These are phyloP conservation scores for Thelonectria discophora DNA, from an alignment of 2,329 filamentous ascomycete genomes.

Conservation along the genomic window DNA sequence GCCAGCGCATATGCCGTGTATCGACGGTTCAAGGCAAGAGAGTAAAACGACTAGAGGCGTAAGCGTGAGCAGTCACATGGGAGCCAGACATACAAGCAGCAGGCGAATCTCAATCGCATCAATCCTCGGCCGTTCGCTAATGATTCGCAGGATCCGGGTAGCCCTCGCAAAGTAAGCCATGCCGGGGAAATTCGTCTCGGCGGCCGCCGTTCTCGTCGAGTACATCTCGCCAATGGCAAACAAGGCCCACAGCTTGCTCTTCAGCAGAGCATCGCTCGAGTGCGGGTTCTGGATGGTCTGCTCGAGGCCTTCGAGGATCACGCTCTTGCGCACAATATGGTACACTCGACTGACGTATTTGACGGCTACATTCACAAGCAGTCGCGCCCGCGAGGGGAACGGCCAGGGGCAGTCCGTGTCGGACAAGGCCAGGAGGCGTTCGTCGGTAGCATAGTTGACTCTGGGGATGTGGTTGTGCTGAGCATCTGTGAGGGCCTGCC, in stretches of 20 bases:
- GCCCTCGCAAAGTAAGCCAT: conserved; percentile 54
- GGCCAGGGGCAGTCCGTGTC: conserved; percentile 50
- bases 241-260: conserved; percentile 54
- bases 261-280: conserved; percentile 45
- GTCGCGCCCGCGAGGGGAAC: conserved; percentile 43
- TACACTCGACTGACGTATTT: conserved; percentile 52
- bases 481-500: conserved; percentile 46
- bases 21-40: conserved; percentile 54
- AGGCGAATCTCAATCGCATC: conserved; percentile 55
- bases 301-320: conserved; percentile 49
- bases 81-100: conserved; percentile 50
- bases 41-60: conserved; percentile 52
- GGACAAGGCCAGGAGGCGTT: conserved; percentile 39
- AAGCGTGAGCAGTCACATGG: not conserved
- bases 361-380: conserved; percentile 50
- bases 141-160: conserved; percentile 49
- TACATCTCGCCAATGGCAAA: conserved; percentile 59
- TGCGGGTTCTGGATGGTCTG: conserved; percentile 48
- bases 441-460: conserved; percentile 47
- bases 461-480: conserved; percentile 46
- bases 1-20: conserved; percentile 55
- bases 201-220: conserved; percentile 49
- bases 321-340: conserved; percentile 52
- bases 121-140: conserved; percentile 53
- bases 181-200: conserved; percentile 52